Evolutionary conservation across 2,329 filamentous ascomycete genomes (phyloP).

Genomic region (Colletotrichum truncatum): DNA sequence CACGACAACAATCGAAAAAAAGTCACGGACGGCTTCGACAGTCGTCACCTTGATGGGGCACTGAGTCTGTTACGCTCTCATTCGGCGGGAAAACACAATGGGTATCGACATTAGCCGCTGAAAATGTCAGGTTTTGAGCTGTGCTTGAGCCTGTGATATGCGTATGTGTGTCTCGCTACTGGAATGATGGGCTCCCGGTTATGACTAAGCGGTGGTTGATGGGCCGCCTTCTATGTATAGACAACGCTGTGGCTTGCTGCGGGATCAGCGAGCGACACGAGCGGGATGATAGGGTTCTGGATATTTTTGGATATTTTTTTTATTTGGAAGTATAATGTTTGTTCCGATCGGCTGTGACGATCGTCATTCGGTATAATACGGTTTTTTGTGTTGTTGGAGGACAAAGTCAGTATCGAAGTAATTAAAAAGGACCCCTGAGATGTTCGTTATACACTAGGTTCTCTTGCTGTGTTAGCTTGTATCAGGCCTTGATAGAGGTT

Average conservation of each 20-base stretch:
- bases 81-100: background rate
- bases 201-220: background rate
- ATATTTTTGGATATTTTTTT: slow-evolving; percentile 1
- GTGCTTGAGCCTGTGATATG: background rate
- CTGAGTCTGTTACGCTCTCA: slow-evolving; percentile 12
- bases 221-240: background rate
- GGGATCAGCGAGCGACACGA: background rate
- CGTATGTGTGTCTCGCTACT: background rate
- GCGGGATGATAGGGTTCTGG: background rate
- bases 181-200: background rate
- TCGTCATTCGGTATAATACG: background rate
- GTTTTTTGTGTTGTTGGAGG: background rate
- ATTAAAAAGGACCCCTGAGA: background rate
- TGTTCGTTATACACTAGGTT: background rate
- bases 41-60: slow-evolving; percentile 13
- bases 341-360: background rate
- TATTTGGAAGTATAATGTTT: background rate
- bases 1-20: background rate
- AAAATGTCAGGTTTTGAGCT: background rate
- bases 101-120: background rate
- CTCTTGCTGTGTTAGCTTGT: background rate
- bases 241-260: background rate
- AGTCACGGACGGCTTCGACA: background rate
- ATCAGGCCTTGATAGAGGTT: background rate
- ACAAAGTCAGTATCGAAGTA: background rate